Percentiles rank a stretch among this genome's conserved stretches.
phyloP scores from a whole-genome alignment of 345 rosid genomes.

The Geranium rotundifolium region DNA sequence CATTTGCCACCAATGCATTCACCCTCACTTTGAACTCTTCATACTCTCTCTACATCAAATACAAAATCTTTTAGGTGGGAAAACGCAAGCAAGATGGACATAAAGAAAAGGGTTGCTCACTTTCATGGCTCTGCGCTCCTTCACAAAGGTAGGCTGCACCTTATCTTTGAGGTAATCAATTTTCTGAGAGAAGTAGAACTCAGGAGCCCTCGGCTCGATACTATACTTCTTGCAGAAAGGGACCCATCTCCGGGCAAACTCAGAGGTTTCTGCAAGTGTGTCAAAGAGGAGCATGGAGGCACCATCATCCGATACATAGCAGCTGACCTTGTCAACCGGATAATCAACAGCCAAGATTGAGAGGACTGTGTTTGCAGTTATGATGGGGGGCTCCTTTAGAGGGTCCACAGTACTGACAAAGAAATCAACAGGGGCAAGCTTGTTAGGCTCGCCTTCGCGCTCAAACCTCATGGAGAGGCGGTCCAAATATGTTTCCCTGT shows the following conservation, averaged over 20 bases:
- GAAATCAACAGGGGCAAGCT: conserved; percentile 70
- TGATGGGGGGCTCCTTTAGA: conserved; percentile 96
- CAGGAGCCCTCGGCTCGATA: conserved; percentile 87
- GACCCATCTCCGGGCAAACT: conserved; percentile 97
- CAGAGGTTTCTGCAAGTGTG: conserved; percentile 74
- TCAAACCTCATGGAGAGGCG: conserved; percentile 80
- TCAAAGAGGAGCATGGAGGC: conserved; percentile 94
- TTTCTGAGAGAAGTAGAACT: conserved; percentile 82
- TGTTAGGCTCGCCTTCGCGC: conserved; percentile 72
- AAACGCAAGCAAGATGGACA: too few relatives aligned
- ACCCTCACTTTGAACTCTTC: conserved; percentile 96
- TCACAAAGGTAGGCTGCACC: conserved; percentile 85
- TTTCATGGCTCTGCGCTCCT: conserved; percentile 98
- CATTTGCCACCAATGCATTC: conserved; percentile 82
- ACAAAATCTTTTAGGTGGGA: not conserved
- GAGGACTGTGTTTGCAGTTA: conserved; percentile 87
- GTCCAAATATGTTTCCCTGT: conserved; percentile 81
- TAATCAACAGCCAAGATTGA: conserved; percentile 75
- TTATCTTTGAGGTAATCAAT: conserved; percentile 93
- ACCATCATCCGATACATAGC: conserved; percentile 95
- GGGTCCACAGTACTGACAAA: conserved; percentile 93
- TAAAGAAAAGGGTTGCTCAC: conserved; percentile 21
- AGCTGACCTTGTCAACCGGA: conserved; percentile 77
- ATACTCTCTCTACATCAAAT: conserved; percentile 62
- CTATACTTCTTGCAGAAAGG: conserved; percentile 85